Evolutionary conservation across 768 basidiomycete species (phyloP).

Genomic region (Arthromyces matolae): DNA sequence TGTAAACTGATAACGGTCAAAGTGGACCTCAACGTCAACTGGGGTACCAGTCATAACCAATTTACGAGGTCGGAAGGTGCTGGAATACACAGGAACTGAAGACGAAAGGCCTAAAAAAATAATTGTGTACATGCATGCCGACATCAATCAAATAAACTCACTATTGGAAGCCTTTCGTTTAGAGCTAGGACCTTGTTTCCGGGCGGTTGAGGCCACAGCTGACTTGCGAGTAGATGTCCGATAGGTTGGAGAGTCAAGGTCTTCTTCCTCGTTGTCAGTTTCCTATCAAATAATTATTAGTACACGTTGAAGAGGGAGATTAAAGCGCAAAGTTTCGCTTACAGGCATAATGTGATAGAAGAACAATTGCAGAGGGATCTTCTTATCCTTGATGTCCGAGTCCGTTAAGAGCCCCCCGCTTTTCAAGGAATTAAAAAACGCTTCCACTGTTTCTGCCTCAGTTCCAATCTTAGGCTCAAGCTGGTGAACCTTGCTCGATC

Average conservation of each 20-base stretch:
- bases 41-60: background rate
- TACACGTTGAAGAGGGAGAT: background rate
- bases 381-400: background rate
- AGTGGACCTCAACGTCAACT: background rate
- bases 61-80: background rate
- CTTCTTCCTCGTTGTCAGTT: background rate
- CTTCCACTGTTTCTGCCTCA: background rate
- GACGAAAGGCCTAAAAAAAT: no score
- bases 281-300: background rate
- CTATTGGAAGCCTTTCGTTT: slow-evolving; percentile 1
- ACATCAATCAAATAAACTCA: no score
- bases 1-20: background rate
- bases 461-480: background rate
- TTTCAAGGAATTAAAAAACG: slow-evolving; percentile 1
- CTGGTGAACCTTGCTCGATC: slow-evolving; percentile 5
- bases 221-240: background rate
- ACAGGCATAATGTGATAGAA: background rate
- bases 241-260: background rate
- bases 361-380: background rate
- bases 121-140: no score
- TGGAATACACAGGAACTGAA: background rate
- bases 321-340: background rate
- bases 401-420: background rate
- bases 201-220: background rate
- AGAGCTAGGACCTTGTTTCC: background rate